phyloP scores from a whole-genome alignment of 345 rosid genomes.

The Lenwebbia sp. region DNA sequence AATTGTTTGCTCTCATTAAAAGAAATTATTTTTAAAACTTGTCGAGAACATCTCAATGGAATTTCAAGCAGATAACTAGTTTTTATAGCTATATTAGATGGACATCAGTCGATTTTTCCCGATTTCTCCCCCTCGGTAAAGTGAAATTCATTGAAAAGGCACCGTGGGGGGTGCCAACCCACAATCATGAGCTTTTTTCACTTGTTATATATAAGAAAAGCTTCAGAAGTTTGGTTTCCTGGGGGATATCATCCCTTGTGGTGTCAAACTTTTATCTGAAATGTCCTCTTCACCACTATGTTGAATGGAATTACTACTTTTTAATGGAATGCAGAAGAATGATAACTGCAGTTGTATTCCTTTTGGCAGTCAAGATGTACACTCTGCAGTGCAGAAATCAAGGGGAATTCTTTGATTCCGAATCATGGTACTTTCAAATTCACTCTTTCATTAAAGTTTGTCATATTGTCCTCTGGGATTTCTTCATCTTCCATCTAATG shows the following conservation, averaged over 20 bases:
- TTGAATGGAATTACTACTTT: background rate
- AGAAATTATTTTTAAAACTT: background rate
- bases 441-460: background rate
- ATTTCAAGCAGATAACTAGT: background rate
- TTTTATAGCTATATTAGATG: background rate
- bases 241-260: background rate
- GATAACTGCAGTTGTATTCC: constrained; percentile 28
- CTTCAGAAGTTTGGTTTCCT: background rate
- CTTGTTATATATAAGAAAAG: background rate
- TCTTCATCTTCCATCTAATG: background rate
- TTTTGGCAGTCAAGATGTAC: constrained; percentile 83
- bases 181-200: background rate
- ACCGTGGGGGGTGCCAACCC: background rate
- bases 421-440: constrained; percentile 56
- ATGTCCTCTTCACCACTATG: background rate
- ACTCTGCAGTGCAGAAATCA: constrained; percentile 76
- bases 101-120: background rate
- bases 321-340: background rate
- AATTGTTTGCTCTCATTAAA: background rate
- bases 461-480: background rate
- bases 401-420: constrained; percentile 58
- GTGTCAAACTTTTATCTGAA: background rate
- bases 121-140: background rate
- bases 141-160: background rate
- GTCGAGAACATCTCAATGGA: background rate